These are phyloP conservation scores for Exophiala aquamarina DNA, from an alignment of 2,329 filamentous ascomycete species.

Conservation along the genomic window DNA sequence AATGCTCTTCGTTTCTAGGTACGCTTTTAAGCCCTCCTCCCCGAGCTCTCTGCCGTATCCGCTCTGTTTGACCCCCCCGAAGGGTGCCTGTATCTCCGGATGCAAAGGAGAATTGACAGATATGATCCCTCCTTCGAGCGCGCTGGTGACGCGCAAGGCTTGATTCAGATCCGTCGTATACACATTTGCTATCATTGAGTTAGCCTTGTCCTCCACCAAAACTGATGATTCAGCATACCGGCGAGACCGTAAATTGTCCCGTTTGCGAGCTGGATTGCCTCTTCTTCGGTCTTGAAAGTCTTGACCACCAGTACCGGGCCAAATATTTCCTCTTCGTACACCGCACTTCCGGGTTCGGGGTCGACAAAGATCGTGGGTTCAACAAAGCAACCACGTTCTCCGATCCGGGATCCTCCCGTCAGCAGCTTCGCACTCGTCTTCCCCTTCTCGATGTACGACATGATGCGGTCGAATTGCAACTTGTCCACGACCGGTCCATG, in stretches of 20 bases:
- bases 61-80: no score
- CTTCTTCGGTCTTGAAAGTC: constrained; percentile 45
- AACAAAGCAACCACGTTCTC: no score
- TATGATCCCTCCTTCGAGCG: no score
- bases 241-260: constrained; percentile 40
- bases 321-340: constrained; percentile 72
- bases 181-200: no score
- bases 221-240: constrained; percentile 24
- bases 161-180: no score
- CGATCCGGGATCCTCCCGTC: constrained; percentile 44
- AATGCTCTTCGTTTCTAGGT: no score
- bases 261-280: constrained; percentile 40
- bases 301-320: constrained; percentile 69
- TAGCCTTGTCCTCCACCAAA: no score
- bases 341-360: constrained; percentile 27
- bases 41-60: no score
- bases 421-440: constrained; percentile 54
- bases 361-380: neutral
- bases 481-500: constrained; percentile 65
- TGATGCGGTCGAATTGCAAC: constrained; percentile 63
- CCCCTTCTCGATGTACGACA: constrained; percentile 55
- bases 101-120: no score
- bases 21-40: no score
- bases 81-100: no score
- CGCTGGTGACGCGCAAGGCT: no score